Evolutionary conservation across 139 green algal genomes (phyloP), one percentile per base, ranked within the genome.

Genomic region (Closterium sp.): DNA sequence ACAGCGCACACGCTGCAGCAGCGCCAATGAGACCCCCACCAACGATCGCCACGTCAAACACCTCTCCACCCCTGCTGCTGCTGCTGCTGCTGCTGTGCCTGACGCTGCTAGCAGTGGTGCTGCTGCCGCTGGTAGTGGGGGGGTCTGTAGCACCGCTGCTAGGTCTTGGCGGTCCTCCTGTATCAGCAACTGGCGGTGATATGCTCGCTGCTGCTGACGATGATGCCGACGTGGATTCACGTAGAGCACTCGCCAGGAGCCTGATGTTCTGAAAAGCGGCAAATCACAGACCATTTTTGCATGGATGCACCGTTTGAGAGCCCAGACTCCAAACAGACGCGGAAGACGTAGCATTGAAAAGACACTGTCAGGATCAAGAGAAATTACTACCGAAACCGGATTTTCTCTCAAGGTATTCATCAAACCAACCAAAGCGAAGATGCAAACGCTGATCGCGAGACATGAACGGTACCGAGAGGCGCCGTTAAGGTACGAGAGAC

Each of bases 21-120:
- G 86, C 86, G 9, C 86, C 86, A 32, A 89, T 33, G 30, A 89
- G 32, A 33, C 86, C 86, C 16, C 86, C 86, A 9, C 86, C 86
- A 35, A 33, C 86, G 1, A 89, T 84, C 16, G 66, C 35, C 66
- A 89, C 32, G 31, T 89, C 86, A 76, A 76, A 76, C 55, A 76
- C 55, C 25, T 76, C 55, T 76, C 55, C 55, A 76, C 55, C 55
- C 3, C 55, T 76, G 55, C 55, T 76, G 9, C 55, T 76, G 55
- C 10, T 76, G 55, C 55, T 76, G 55, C 55, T 76, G 55, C 55
- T 76, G 55, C 55, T 76, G 23, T 28, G 12, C 10, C 16, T 76
- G 55, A 76, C 55, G 12, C 55, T 12, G 55, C 4, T 76, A 28
- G 55, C 12, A 28, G 55, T 76, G 55, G 23, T 12, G 25, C 12